Conservation (phyloP, 345 rosid genomes). For the Kernera saxatilis region DNA sequence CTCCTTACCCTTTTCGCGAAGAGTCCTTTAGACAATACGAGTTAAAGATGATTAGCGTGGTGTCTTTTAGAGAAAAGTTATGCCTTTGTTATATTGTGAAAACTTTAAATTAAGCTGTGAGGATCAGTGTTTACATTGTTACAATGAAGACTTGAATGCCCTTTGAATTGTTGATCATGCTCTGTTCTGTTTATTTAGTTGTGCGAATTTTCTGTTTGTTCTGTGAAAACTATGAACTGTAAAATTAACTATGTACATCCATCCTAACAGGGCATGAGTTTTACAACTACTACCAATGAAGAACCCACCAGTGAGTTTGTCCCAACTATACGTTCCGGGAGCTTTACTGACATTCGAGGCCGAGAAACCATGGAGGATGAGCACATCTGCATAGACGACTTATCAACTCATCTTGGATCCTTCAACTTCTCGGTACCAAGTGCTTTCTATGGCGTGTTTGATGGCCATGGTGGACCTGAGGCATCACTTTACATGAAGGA, state of each 20-base stretch:
- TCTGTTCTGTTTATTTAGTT: not conserved
- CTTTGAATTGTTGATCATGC: not conserved
- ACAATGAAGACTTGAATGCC: not conserved
- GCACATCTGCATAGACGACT: constrained; percentile 61
- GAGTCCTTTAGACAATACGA: not conserved
- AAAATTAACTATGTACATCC: not conserved
- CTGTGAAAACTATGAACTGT: not conserved
- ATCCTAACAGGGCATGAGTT: constrained; percentile 15
- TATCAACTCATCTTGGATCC: constrained; percentile 53
- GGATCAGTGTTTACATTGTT: not conserved
- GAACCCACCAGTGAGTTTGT: constrained; percentile 29
- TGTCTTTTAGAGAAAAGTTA: not conserved
- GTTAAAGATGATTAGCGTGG: not conserved
- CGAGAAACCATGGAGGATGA: constrained; percentile 80
- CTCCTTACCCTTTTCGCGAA: not conserved
- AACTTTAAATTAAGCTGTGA: not conserved
- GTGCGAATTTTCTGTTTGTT: not conserved
- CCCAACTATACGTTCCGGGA: constrained; percentile 69
- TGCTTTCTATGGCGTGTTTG: constrained; percentile 83
- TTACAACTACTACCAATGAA: constrained; percentile 2
- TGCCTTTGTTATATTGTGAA: not conserved
- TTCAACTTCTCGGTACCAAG: constrained; percentile 33
- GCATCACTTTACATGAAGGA: constrained; percentile 73
- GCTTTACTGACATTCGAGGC: constrained; percentile 65
- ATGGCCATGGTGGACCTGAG: constrained; percentile 83